phyloP scores from a whole-genome alignment of 1,284 basidiomycete genomes.

The Singerocomus inundabilis region DNA sequence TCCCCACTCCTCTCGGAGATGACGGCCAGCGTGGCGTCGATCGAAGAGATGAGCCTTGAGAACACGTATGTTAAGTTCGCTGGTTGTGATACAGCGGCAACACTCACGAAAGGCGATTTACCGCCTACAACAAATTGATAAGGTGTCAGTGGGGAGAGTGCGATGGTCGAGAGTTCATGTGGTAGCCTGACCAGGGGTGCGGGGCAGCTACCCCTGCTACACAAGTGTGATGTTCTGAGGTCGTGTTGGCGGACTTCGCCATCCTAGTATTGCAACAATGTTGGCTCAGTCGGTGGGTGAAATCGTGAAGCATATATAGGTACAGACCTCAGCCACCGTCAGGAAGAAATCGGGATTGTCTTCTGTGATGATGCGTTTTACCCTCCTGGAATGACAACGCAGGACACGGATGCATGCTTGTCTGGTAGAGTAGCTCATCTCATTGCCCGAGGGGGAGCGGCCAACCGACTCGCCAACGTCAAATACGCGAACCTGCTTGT shows the following conservation, averaged over 20 bases:
- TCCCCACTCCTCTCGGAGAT: conserved; percentile 74
- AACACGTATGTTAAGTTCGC: conserved; percentile 1
- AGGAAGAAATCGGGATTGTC: conserved; percentile 83
- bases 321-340: conserved; percentile 76
- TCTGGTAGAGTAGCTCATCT: conserved; percentile 41
- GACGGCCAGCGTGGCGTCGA: conserved; percentile 71
- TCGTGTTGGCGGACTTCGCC: conserved; percentile 86
- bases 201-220: conserved; percentile 55
- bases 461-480: conserved; percentile 60
- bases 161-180: conserved; percentile 61
- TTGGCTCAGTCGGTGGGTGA: conserved; percentile 4
- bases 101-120: conserved; percentile 62
- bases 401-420: conserved; percentile 55
- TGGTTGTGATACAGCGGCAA: not conserved
- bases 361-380: conserved; percentile 83
- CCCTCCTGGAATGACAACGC: conserved; percentile 65
- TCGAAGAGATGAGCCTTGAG: conserved; percentile 85
- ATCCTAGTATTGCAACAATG: conserved; percentile 40
- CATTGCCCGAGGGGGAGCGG: conserved; percentile 34
- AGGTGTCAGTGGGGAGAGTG: conserved; percentile 68
- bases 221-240: conserved; percentile 67
- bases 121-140: conserved; percentile 77
- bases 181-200: conserved; percentile 62
- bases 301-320: not conserved
- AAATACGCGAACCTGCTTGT: conserved; percentile 78